Base-by-base conservation (phyloP, 2,329 filamentous ascomycete species). In the Lecanicillium sp. region DNA sequence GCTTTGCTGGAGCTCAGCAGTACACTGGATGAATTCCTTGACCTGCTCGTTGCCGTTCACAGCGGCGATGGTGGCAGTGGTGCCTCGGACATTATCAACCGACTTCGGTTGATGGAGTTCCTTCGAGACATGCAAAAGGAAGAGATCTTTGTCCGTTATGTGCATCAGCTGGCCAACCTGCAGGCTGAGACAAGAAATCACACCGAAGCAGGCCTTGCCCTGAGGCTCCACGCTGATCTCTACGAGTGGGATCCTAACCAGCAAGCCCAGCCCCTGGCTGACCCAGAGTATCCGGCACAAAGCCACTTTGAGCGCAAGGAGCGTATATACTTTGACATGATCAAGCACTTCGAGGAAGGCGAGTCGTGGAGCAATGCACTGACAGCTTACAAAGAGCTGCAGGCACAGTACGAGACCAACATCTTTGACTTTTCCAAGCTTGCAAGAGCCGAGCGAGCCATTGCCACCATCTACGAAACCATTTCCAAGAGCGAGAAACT, bases 101-200 rank as follows among this genome's bases (percentile, higher is more conserved):
- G 87, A 1, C 66, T 96, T 37, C 79, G 86, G 40, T 68, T 96
- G 18, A 95, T 96, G 89, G 87, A 95, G 50, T 96, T 95, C 62
- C 73, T 96, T 50, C 84, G 88, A 48, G 88, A 95, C 55, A 94
- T 95, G 83, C 85, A 94, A 49, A 94, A 94, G 54, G 88, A 95
- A 57, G 89, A 95, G 52, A 95, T 95, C 41, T 96, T 95, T 59
- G 84, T 95, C 47, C 83, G 88, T 47, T 95, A 96, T 52, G 89
- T 96, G 12, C 90, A 96, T 55, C 88, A 95, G 58, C 72, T 96
- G 15, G 85, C 88, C 3, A 68, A 78, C 29, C 68, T 92, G 11
- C 90, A 96, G 57, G 73, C 75, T 8, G 75, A 81, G 29, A 75
- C 83, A 4, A 73, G 83, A 42, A 92, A 95, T 51, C 78, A 81